Evolutionary conservation across 2,329 filamentous ascomycete genomes (phyloP).

Genomic region (Fusarium proliferatum): DNA sequence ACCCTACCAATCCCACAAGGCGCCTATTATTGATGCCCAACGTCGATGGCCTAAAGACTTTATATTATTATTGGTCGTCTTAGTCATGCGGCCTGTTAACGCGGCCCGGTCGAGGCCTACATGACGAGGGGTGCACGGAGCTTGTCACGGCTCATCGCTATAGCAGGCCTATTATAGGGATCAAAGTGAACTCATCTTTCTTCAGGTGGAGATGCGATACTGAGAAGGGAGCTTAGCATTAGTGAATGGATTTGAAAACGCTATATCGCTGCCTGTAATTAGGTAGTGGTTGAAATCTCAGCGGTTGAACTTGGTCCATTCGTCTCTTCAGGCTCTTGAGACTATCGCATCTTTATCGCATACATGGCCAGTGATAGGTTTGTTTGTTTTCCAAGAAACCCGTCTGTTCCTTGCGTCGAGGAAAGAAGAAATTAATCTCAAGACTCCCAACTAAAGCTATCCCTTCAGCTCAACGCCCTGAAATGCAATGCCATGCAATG

Average conservation of each 20-base stretch:
- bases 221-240: background rate
- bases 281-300: background rate
- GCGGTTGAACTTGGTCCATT: background rate
- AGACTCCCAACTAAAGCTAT: background rate
- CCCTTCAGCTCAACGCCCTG: constrained; percentile 15
- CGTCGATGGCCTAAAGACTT: background rate
- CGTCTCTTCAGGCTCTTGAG: background rate
- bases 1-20: constrained; percentile 2
- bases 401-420: background rate
- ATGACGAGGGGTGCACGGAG: constrained; percentile 24
- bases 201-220: background rate
- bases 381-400: background rate
- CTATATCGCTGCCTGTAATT: background rate
- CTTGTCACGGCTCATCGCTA: background rate
- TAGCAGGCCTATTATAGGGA: background rate
- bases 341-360: background rate
- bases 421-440: background rate
- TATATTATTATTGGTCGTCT: constrained; percentile 6
- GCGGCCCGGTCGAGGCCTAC: constrained; percentile 28
- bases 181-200: background rate
- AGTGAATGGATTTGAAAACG: background rate
- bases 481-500: constrained; percentile 4
- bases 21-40: constrained; percentile 33
- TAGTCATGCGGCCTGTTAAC: constrained; percentile 22
- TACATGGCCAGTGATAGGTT: background rate